Conservation (phyloP, 495 filamentous ascomycete genomes). For the Xylaria sp. region DNA sequence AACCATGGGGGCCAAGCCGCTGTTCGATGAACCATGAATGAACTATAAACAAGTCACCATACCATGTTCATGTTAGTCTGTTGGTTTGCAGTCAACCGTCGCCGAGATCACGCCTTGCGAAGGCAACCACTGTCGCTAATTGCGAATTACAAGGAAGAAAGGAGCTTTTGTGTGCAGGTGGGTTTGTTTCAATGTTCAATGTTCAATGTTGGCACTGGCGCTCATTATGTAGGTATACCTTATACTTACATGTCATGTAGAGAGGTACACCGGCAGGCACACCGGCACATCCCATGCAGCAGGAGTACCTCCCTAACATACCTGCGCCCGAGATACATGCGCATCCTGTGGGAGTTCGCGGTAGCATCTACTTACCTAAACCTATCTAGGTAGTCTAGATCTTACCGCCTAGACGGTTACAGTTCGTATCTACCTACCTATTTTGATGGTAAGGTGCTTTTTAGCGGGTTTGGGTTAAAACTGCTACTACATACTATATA, state of each 20-base stretch:
- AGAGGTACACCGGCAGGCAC: too few relatives aligned
- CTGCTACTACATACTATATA: too few relatives aligned
- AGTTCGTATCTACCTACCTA: not conserved
- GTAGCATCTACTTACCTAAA: too few relatives aligned
- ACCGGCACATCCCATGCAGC: too few relatives aligned
- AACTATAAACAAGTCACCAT: not conserved
- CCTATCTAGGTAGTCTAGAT: not conserved
- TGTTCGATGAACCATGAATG: conserved; percentile 1
- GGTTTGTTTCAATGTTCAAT: too few relatives aligned
- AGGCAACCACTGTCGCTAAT: not conserved
- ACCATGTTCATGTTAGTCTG: too few relatives aligned
- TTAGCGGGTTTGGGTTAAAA: too few relatives aligned
- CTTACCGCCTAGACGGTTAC: not conserved
- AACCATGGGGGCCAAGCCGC: conserved; percentile 22
- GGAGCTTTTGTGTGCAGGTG: not conserved
- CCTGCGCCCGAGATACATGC: too few relatives aligned
- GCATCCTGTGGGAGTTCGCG: too few relatives aligned
- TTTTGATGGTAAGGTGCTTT: not conserved
- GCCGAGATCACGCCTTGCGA: not conserved
- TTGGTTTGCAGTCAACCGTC: not conserved
- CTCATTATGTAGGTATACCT: not conserved
- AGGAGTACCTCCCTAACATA: too few relatives aligned
- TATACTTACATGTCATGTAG: too few relatives aligned
- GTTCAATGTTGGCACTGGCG: not conserved
- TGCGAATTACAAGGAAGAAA: not conserved